A percentile compares a stretch with the other conserved stretches of the same genome.
Evolutionary conservation across 1,284 basidiomycete species (phyloP).

Genomic region (Anthracocystis panici-leucophaei): DNA sequence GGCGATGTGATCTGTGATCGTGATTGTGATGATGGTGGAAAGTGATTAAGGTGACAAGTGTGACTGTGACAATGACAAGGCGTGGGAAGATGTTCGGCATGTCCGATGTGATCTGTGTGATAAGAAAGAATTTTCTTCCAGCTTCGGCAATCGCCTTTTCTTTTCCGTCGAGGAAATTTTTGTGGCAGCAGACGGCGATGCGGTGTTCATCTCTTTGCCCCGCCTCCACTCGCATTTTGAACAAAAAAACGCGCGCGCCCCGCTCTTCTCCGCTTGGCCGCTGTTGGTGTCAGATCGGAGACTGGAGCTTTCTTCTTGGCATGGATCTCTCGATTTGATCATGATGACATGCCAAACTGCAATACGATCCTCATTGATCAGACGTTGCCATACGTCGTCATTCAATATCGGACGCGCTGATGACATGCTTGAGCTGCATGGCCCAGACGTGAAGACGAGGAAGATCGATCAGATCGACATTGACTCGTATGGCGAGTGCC

Average conservation of each 20-base stretch:
- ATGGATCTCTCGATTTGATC: no score
- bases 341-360: no score
- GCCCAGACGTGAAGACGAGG: no score
- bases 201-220: constrained; percentile 2
- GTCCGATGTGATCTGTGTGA: no score
- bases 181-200: constrained; percentile 4
- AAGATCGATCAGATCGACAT: no score
- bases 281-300: constrained; percentile 5
- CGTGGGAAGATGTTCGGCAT: no score
- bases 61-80: not conserved
- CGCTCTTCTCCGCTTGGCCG: constrained; percentile 2
- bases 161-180: not conserved
- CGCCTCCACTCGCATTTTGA: constrained; percentile 7
- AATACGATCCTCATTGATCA: no score
- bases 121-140: constrained; percentile 38
- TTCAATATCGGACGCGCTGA: no score
- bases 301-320: not conserved
- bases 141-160: constrained; percentile 11
- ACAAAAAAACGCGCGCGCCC: not conserved
- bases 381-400: no score
- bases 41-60: not conserved
- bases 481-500: no score
- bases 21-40: not conserved
- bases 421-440: no score
- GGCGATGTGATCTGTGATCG: not conserved